phyloP scores from a whole-genome alignment of 192 early-diverging fungal species.

The Backusella tuberculispora region DNA sequence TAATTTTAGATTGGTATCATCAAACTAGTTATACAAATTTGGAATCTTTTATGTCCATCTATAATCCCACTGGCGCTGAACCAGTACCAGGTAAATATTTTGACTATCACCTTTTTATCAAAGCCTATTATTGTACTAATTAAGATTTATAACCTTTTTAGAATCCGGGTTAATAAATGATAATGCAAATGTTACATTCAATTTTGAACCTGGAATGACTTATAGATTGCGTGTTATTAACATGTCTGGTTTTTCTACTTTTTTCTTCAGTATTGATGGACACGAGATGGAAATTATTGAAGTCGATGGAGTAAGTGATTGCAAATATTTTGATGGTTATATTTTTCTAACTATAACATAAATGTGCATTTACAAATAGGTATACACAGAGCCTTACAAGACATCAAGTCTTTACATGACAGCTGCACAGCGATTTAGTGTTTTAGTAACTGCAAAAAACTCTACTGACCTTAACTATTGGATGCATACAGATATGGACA shows the following conservation, averaged over 20 bases:
- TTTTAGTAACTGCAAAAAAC: conserved; percentile 77
- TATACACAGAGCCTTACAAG: conserved; percentile 59
- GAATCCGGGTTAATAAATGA: conserved; percentile 69
- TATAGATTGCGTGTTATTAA: conserved; percentile 86
- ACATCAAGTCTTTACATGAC: conserved; percentile 62
- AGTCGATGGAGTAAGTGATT: conserved; percentile 60
- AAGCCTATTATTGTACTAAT: too few species aligned
- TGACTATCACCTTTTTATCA: conserved; percentile 58
- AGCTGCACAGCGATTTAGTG: conserved; percentile 79
- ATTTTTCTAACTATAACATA: background rate
- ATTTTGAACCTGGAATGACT: conserved; percentile 76
- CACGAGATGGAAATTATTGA: conserved; percentile 82
- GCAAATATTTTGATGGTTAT: background rate
- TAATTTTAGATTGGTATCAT: conserved; percentile 67
- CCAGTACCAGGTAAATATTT: conserved; percentile 58
- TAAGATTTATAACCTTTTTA: conserved; percentile 48
- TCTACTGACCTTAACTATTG: conserved; percentile 64
- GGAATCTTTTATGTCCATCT: conserved; percentile 60
- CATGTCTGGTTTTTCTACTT: conserved; percentile 77
- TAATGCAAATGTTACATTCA: conserved; percentile 51
- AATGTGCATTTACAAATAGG: conserved; percentile 6
- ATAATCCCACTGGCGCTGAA: conserved; percentile 75
- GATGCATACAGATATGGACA: conserved; percentile 77
- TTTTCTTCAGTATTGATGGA: conserved; percentile 79
- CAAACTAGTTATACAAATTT: conserved; percentile 56